A percentile compares a stretch with the other conserved stretches of the same genome.
These are phyloP conservation scores for Chrysoporthe puriensis DNA, from an alignment of 2,329 filamentous ascomycete species.

Conservation along the genomic window DNA sequence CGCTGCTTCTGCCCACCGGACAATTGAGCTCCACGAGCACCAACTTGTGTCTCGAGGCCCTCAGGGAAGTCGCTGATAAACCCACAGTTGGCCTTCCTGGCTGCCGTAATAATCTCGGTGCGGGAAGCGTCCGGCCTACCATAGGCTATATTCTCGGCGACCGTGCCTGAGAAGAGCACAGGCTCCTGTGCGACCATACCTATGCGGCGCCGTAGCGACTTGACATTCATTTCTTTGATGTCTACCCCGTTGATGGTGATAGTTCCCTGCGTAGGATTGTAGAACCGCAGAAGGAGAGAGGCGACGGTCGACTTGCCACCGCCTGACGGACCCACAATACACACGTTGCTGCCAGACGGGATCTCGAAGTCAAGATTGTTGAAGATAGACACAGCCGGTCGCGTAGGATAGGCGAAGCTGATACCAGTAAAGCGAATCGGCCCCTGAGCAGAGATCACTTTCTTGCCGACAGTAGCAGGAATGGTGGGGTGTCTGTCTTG, in stretches of 20 bases:
- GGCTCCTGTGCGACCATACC: slow-evolving; percentile 96
- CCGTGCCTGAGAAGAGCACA: slow-evolving; percentile 83
- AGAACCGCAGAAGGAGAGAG: slow-evolving; percentile 89
- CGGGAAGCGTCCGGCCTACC: slow-evolving; percentile 79
- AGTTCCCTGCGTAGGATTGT: slow-evolving; percentile 75
- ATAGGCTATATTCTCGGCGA: slow-evolving; percentile 90
- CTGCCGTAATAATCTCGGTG: slow-evolving; percentile 82
- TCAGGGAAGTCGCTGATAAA: slow-evolving; percentile 98
- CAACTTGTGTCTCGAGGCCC: slow-evolving; percentile 91
- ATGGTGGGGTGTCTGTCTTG: slow-evolving; percentile 89
- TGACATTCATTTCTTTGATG: slow-evolving; percentile 85
- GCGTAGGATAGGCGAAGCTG: slow-evolving; percentile 87
- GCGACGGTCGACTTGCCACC: slow-evolving; percentile 97
- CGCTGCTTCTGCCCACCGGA: slow-evolving; percentile 97
- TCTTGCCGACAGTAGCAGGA: slow-evolving; percentile 79
- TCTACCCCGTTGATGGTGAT: slow-evolving; percentile 87
- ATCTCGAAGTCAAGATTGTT: slow-evolving; percentile 88
- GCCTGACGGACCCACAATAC: slow-evolving; percentile 93
- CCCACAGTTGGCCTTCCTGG: slow-evolving; percentile 89
- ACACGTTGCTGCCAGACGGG: slow-evolving; percentile 90
- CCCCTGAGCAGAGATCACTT: slow-evolving; percentile 82
- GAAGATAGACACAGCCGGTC: slow-evolving; percentile 91
- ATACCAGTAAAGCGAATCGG: slow-evolving; percentile 87
- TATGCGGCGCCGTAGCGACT: slow-evolving; percentile 88
- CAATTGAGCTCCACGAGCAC: slow-evolving; percentile 87